phyloP scores from a whole-genome alignment of 345 rosid species.

The Populus alba region DNA sequence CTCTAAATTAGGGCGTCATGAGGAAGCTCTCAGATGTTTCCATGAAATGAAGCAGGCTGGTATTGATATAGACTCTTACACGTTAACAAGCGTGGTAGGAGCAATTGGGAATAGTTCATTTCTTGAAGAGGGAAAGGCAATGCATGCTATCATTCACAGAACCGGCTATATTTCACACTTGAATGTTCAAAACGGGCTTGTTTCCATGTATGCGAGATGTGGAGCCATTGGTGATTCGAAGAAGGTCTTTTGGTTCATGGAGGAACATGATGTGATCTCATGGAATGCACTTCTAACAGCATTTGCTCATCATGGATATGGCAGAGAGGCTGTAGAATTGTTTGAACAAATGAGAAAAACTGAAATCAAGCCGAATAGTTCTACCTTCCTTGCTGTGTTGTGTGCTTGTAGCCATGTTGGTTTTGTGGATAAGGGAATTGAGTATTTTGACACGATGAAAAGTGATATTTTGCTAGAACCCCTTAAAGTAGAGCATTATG shows the following conservation, averaged over 20 bases:
- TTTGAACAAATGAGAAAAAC: slow-evolving; percentile 37
- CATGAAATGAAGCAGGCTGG: slow-evolving; percentile 31
- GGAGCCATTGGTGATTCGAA: slow-evolving; percentile 29
- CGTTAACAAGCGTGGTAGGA: slow-evolving; percentile 31
- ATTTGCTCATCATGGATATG: slow-evolving; percentile 37
- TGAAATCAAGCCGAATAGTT: slow-evolving; percentile 26
- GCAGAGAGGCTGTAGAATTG: slow-evolving; percentile 26
- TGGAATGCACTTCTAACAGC: slow-evolving; percentile 40
- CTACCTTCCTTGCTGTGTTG: slow-evolving; percentile 37
- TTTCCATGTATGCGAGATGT: slow-evolving; percentile 42
- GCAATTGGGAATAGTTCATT: slow-evolving; percentile 27
- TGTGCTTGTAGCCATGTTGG: slow-evolving; percentile 45
- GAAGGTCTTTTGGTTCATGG: slow-evolving; percentile 28
- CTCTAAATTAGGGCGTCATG: slow-evolving; percentile 25
- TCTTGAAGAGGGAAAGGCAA: slow-evolving; percentile 31
- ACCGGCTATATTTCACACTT: slow-evolving; percentile 23
- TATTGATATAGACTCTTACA: slow-evolving; percentile 25
- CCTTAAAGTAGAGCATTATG: slow-evolving; percentile 35
- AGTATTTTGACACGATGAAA: slow-evolving; percentile 31
- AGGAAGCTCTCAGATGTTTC: slow-evolving; percentile 26
- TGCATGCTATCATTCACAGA: slow-evolving; percentile 35
- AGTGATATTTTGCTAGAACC: slow-evolving; percentile 15
- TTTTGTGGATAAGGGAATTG: slow-evolving; percentile 34
- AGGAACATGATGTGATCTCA: slow-evolving; percentile 31
- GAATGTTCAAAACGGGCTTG: slow-evolving; percentile 32